Evolutionary conservation across 352 stramenopile genomes (phyloP), one percentile per base, ranked within the genome.

Genomic region (Hyaloperonospora arabidopsidis): DNA sequence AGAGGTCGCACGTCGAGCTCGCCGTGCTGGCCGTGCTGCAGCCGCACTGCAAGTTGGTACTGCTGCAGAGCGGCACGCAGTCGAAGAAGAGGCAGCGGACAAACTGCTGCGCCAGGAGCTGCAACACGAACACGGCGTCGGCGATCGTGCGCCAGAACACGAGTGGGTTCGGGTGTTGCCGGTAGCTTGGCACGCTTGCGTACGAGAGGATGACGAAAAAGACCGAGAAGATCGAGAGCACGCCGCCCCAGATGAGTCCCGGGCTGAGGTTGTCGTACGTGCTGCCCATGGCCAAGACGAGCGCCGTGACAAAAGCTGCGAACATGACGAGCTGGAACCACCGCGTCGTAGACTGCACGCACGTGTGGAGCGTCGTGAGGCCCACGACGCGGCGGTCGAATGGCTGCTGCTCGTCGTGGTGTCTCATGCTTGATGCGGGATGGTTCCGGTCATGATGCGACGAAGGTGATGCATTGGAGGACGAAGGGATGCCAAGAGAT

Each of bases 261-360:
- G 84, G 77, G 23, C 77, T 89, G 8, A 94, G 58, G 52, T 90
- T 91, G 10, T 81, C 63, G 69, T 94, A 94, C 41, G 69, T 56
- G 43, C 63, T 68, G 14, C 56, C 68, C 59, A 92, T 74, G 28
- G 74, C 82, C 18, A 94, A 18, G 15, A 68, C 63, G 5, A 91
- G 63, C 18, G 81, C 61, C 3, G 83, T 23, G 1, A 87, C 64
- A 48, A 94, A 94, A 21, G 67, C 79, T 14, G 74, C 59, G 59
- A 90, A 91, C 81, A 94, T 92, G 52, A 84, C 60, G 38, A 92
- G 72, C 63, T 94, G 84, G 59, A 94, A 89, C 74, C 77, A 87
- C 18, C 80, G 78, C 44, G 84, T 92, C 15, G 76, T 83, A 48
- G 81, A 92, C 50, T 81, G 68, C 45, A 88, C 61, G 61, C 79